Evolutionary conservation across 768 basidiomycete species (phyloP), one percentile per base, ranked within the genome.

Genomic region (Suillus weaverae): DNA sequence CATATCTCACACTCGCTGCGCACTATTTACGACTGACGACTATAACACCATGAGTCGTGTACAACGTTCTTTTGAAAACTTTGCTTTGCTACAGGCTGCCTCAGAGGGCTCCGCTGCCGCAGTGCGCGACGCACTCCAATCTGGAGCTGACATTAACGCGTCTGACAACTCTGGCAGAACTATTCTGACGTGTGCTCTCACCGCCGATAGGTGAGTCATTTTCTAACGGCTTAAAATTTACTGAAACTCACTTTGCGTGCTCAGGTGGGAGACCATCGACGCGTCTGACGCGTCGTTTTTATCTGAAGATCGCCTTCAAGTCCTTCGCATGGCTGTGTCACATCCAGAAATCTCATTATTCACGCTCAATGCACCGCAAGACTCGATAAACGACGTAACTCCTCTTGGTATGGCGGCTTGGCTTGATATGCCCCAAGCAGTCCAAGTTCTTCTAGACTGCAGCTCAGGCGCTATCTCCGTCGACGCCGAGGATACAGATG

Each of bases 331-430:
- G 20, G 78, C 92, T 32, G 75, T 87, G 18, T 75, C 73, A 10
- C 87, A 86, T 63, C 82, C 84, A 2, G 80, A 86, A 55, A 82
- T 89, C 14, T 87, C 89, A 11, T 79, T 94, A 16, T 83, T 84
- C 71, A 87, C 89, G 20, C 78, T 94, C 48, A 93, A 94, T 72
- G 86, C 88, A n/a, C 88, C 91, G 0, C 88, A 89, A 61, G 78
- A 80, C 65, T 84, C 85, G 2, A 86, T 89, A 80, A 86, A 85
- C 61, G 90, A 90, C 39, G 89, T 91, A 9, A 89, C 90, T 1
- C 90, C 91, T 13, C 83, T 94, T 18, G 88, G 89, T 5, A 86
- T 91, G 81, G 89, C 91, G 8, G 86, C 91, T 1, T 93, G 90
- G 90, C 81, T 92, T 22, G 87, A 91, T 69, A 78, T 84, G 74